Conservation (phyloP, 2,329 filamentous ascomycete genomes). For the Kalmusia sp. region DNA sequence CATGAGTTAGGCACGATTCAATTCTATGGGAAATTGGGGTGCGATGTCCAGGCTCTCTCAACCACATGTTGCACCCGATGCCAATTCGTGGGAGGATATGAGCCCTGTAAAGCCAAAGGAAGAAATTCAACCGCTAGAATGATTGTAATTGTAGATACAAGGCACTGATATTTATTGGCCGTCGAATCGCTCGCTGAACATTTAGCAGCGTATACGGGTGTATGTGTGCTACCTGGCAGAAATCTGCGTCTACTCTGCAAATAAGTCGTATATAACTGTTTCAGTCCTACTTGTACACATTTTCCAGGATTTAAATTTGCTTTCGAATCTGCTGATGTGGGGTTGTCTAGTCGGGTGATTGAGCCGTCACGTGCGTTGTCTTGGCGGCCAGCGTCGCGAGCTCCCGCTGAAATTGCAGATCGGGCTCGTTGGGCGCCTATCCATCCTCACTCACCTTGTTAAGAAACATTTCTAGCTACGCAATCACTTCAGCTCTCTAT, state of each 20-base stretch:
- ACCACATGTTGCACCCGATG: slow-evolving; percentile 20
- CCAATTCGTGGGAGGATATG: slow-evolving; percentile 1
- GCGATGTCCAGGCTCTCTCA: slow-evolving; percentile 18
- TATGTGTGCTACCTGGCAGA: too few species aligned
- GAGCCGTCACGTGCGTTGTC: not conserved
- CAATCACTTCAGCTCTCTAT: not conserved
- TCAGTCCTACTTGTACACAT: too few species aligned
- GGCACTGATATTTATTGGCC: too few species aligned
- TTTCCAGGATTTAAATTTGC: too few species aligned
- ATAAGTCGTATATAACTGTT: too few species aligned
- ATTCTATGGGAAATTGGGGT: slow-evolving; percentile 18
- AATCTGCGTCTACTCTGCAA: too few species aligned
- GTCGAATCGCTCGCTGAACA: too few species aligned
- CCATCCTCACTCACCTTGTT: not conserved
- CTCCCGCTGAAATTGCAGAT: slow-evolving; percentile 4
- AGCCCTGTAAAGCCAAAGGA: not conserved
- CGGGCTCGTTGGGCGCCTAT: slow-evolving; percentile 1
- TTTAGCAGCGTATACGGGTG: too few species aligned
- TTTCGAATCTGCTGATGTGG: too few species aligned
- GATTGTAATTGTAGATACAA: too few species aligned
- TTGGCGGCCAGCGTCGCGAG: not conserved
- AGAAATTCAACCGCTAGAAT: too few species aligned
- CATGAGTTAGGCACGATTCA: slow-evolving; percentile 24
- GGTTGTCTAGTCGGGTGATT: too few species aligned
- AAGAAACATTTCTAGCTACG: not conserved